These are phyloP conservation scores for Marvania coccoides DNA, from an alignment of 139 green algal genomes.

Conservation along the genomic window DNA sequence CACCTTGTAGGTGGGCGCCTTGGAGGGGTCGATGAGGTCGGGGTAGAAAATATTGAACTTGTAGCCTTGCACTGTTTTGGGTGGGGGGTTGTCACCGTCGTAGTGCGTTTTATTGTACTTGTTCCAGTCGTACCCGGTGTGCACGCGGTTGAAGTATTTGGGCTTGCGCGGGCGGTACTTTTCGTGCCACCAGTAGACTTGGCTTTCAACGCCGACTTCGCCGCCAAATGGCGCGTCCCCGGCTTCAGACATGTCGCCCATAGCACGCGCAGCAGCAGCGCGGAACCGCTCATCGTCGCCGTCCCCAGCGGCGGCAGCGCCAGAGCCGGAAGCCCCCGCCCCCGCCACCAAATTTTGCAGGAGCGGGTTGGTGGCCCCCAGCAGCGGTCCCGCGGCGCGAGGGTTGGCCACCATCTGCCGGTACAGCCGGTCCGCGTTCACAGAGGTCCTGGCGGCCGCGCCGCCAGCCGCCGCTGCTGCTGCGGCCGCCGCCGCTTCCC, in stretches of 20 bases:
- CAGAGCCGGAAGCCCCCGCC: background rate
- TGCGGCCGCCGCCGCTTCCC: slow-evolving; percentile 20
- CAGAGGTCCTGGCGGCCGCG: background rate
- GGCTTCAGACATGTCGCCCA: slow-evolving; percentile 45
- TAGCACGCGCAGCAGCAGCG: slow-evolving; percentile 24
- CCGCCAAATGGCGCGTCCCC: slow-evolving; percentile 66
- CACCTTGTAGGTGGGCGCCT: slow-evolving; percentile 51
- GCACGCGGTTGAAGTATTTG: slow-evolving; percentile 98
- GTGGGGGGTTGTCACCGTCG: slow-evolving; percentile 96
- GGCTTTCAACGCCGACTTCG: slow-evolving; percentile 57
- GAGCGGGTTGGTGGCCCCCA: slow-evolving; percentile 5
- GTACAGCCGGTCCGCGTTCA: slow-evolving; percentile 30
- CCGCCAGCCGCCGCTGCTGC: slow-evolving; percentile 2
- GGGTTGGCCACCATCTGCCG: slow-evolving; percentile 26
- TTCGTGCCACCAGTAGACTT: slow-evolving; percentile 98
- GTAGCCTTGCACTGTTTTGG: slow-evolving; percentile 90
- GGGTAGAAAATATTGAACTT: slow-evolving; percentile 99
- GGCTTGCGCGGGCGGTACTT: slow-evolving; percentile 95
- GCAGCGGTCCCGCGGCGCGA: background rate
- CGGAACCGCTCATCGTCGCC: slow-evolving; percentile 15
- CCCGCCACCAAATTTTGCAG: slow-evolving; percentile 34
- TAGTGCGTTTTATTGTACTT: slow-evolving; percentile 99
- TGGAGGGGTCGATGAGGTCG: slow-evolving; percentile 84
- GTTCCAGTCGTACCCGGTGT: slow-evolving; percentile 98
- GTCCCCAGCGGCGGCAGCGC: slow-evolving; percentile 3